phyloP scores from a whole-genome alignment of 495 filamentous ascomycete genomes.

The Cryomyces antarcticus region DNA sequence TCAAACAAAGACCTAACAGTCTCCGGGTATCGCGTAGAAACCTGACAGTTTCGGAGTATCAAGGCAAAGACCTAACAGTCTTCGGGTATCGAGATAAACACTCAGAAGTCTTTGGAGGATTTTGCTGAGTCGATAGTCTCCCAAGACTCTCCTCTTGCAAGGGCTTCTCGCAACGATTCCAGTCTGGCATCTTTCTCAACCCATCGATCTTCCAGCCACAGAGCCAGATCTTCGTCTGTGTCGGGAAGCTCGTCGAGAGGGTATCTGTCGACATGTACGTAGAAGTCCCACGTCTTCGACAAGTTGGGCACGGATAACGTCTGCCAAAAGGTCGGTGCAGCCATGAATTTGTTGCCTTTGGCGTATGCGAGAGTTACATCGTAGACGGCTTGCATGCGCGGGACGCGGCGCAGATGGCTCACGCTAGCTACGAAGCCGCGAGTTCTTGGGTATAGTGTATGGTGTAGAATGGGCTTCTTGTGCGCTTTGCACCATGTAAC shows the following conservation, averaged over 20 bases:
- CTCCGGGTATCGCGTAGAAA: background rate
- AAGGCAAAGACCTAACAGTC: background rate
- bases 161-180: conserved; percentile 12
- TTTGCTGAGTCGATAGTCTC: background rate
- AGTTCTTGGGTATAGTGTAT: conserved; percentile 34
- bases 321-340: conserved; percentile 30
- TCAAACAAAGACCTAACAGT: too few relatives aligned
- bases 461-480: conserved; percentile 25
- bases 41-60: background rate
- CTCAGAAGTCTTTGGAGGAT: background rate
- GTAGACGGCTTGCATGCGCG: conserved; percentile 35
- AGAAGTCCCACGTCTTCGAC: conserved; percentile 24
- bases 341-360: conserved; percentile 22
- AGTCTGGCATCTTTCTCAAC: conserved; percentile 31
- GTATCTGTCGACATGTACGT: conserved; percentile 29
- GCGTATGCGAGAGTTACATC: conserved; percentile 37
- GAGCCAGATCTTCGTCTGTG: conserved; percentile 22
- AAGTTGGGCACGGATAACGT: conserved; percentile 22
- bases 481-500: conserved; percentile 27
- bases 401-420: conserved; percentile 27
- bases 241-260: conserved; percentile 25
- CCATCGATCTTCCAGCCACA: conserved; percentile 34
- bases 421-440: conserved; percentile 36
- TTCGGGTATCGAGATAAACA: background rate
- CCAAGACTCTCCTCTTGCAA: conserved; percentile 1